Percentiles rank a stretch among this genome's conserved stretches.
These are phyloP conservation scores for Phialocephala sp. DNA, from an alignment of 2,329 filamentous ascomycete species.

Conservation along the genomic window DNA sequence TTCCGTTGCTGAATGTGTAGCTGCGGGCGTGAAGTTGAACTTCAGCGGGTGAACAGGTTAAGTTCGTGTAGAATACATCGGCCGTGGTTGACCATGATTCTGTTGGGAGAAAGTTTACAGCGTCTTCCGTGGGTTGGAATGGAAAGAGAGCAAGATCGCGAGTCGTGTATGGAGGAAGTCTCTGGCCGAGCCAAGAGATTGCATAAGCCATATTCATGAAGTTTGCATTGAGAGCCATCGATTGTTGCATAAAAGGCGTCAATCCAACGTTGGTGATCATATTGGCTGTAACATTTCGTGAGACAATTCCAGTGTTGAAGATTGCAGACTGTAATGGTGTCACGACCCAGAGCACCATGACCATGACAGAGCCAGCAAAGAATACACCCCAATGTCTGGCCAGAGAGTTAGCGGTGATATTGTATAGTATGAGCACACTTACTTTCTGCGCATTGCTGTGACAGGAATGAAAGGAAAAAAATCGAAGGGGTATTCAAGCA, in stretches of 20 bases:
- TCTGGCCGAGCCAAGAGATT: slow-evolving; percentile 53
- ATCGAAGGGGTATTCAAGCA: slow-evolving; percentile 60
- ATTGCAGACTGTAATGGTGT: slow-evolving; percentile 62
- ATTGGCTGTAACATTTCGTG: neutral
- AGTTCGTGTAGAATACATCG: slow-evolving; percentile 44
- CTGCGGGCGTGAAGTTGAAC: slow-evolving; percentile 1
- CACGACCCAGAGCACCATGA: slow-evolving; percentile 59
- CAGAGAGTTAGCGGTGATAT: neutral
- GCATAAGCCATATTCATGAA: slow-evolving; percentile 54
- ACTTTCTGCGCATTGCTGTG: slow-evolving; percentile 44
- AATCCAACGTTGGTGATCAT: slow-evolving; percentile 39
- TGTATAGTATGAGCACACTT: slow-evolving; percentile 8
- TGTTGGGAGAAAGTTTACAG: neutral
- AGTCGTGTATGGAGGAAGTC: slow-evolving; percentile 51
- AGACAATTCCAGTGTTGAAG: slow-evolving; percentile 49
- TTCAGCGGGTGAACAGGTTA: slow-evolving; percentile 47
- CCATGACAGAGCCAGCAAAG: slow-evolving; percentile 51
- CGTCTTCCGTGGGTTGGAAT: slow-evolving; percentile 41
- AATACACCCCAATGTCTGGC: slow-evolving; percentile 60
- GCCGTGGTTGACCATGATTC: slow-evolving; percentile 38
- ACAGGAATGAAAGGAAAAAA: slow-evolving; percentile 52
- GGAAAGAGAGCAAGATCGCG: slow-evolving; percentile 50
- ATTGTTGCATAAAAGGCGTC: slow-evolving; percentile 42
- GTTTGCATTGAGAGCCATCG: slow-evolving; percentile 40
- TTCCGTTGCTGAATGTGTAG: slow-evolving; percentile 46